phyloP scores from a whole-genome alignment of 768 basidiomycete genomes.

The Podaxis sp. region DNA sequence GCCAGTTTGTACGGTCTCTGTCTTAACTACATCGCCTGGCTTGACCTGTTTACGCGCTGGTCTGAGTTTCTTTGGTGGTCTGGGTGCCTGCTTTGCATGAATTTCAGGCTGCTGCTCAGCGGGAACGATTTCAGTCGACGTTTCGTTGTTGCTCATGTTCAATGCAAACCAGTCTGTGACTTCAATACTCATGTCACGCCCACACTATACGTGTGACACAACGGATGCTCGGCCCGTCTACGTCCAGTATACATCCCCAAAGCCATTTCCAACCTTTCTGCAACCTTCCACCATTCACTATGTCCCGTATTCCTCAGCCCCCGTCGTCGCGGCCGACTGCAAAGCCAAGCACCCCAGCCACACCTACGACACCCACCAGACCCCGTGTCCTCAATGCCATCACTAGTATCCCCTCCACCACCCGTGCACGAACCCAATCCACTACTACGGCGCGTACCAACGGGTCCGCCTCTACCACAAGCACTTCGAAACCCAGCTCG shows the following conservation, averaged over 20 bases:
- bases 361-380: slow-evolving; percentile 15
- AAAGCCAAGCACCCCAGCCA: slow-evolving; percentile 5
- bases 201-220: neutral
- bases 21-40: slow-evolving; percentile 85
- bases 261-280: neutral
- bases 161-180: slow-evolving; percentile 7
- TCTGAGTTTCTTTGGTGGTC: slow-evolving; percentile 61
- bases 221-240: neutral
- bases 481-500: slow-evolving; percentile 21
- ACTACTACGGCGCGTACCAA: slow-evolving; percentile 8
- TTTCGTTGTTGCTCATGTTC: slow-evolving; percentile 10
- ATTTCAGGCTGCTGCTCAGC: slow-evolving; percentile 7
- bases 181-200: neutral
- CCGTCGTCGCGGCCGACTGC: slow-evolving; percentile 12
- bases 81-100: slow-evolving; percentile 6
- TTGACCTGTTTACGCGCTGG: slow-evolving; percentile 95
- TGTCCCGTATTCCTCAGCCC: slow-evolving; percentile 18
- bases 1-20: slow-evolving; percentile 84
- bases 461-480: slow-evolving; percentile 18
- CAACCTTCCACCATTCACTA: neutral
- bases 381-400: slow-evolving; percentile 11
- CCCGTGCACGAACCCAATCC: slow-evolving; percentile 18
- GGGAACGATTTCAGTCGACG: slow-evolving; percentile 1
- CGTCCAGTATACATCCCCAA: neutral
- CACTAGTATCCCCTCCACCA: slow-evolving; percentile 1